Evolutionary conservation across 2,329 filamentous ascomycete species (phyloP), one percentile per base, ranked within the genome.

Genomic region (Sporothrix protearum): DNA sequence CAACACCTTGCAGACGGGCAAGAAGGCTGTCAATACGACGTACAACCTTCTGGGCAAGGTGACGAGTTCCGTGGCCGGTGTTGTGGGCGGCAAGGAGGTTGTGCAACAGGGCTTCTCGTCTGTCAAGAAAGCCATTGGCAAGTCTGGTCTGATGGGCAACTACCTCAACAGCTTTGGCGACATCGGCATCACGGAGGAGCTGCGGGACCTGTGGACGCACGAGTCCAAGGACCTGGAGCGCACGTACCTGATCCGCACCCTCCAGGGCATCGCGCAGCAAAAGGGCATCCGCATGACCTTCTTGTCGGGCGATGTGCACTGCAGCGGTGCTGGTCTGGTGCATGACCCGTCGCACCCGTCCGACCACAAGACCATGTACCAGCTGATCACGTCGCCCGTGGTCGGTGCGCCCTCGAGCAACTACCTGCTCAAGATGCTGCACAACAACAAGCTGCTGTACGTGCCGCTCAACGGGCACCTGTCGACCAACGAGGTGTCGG

Each of bases 311-410:
- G 90, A 92, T 77, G 95, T 98, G 79, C 96, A 95, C 80, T 92
- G 90, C 77, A 94, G 92, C 75, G 96, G 96, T 75, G 96, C 96
- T 28, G 96, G 96, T 72, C 87, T 99, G 12, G 89, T 99, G 1
- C 96, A 99, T 81, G 96, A 99, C 81, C 96, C 96, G 0, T 87
- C 91, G 25, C 93, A 96, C 79, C 95, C 95, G 0, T 89, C 89
- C 51, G 94, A 98, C 81, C 94, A 98, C 86, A 99, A 98, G 83
- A 97, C 96, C 36, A 99, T 99, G 95, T 99, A 98, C 83, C 96
- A 99, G 80, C 87, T 99, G 79, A 97, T 77, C 79, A 91, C 94
- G 1, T 94, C 94, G 2, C 90, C 94, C 7, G 93, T 99, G 73
- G 95, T 98, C 70, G 96, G 97, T 63, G 91, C 92, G 0, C 95